These are phyloP conservation scores for Flaveria linearis DNA, from an alignment of 129 eudicot species.

Conservation along the genomic window DNA sequence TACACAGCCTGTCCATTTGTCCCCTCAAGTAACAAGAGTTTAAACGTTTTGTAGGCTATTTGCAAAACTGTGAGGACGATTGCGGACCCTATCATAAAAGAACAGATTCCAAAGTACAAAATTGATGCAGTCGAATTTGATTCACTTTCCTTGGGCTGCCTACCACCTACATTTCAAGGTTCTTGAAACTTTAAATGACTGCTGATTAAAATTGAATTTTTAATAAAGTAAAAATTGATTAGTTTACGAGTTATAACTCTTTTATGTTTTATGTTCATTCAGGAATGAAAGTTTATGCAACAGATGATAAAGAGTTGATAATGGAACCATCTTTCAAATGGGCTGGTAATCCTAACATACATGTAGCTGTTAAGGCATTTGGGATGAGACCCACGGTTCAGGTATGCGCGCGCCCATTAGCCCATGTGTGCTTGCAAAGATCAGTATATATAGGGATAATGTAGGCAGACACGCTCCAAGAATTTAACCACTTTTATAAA, in stretches of 20 bases:
- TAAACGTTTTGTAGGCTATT: constrained; percentile 58
- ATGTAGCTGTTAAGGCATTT: constrained; percentile 78
- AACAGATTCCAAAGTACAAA: constrained; percentile 90
- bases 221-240: background rate
- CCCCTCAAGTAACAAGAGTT: constrained; percentile 25
- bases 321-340: constrained; percentile 83
- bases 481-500: background rate
- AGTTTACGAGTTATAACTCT: background rate
- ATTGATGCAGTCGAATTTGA: constrained; percentile 82
- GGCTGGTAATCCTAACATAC: constrained; percentile 91
- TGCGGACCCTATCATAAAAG: constrained; percentile 87
- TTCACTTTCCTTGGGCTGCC: constrained; percentile 74
- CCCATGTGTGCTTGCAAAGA: background rate
- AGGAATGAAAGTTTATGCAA: constrained; percentile 90
- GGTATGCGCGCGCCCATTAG: constrained; percentile 37
- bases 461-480: background rate
- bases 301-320: constrained; percentile 86
- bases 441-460: background rate
- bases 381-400: constrained; percentile 86
- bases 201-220: background rate
- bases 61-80: constrained; percentile 77
- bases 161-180: constrained; percentile 99
- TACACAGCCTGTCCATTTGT: background rate
- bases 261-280: background rate
- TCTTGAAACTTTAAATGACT: background rate